Base-by-base conservation (phyloP, 495 filamentous ascomycete genomes). In the Oleoguttula mirabilis region DNA sequence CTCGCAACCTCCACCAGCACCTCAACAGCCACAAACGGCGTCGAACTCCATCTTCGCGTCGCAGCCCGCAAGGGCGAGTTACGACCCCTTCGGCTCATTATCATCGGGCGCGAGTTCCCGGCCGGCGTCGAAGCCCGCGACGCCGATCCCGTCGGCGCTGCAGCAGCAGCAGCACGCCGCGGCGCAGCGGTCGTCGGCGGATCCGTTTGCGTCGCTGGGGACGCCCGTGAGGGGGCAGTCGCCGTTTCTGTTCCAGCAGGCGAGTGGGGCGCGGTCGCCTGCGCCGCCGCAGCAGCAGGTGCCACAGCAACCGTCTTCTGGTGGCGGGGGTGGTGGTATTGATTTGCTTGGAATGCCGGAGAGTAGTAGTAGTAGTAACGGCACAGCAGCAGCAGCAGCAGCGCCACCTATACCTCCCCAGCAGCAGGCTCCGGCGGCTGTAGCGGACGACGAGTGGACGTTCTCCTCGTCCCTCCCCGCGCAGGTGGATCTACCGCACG, bases 391-490 rank as follows among this genome's bases (percentile, higher is more conserved):
- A n/a, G 54, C 42, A 45, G n/a, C n/a, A n/a, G n/a, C n/a, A n/a
- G n/a, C n/a, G n/a, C n/a, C n/a, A n/a, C n/a, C n/a, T n/a, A n/a
- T n/a, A n/a, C n/a, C 44, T 15, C 39, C 25, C 43, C 41, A 50
- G 42, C 55, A 40, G 53, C 61, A 62, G 23, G 41, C 54, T 20
- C 39, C 62, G 36, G 54, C 64, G 20, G 45, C 57, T 21, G n/a
- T n/a, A n/a, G 64, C 56, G 50, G 80, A 84, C 16, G 90, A 98
- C 48, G 90, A 98, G 52, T 98, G 90, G 90, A 76, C 77, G 25
- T 98, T 96, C 55, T 71, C 83, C 6, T 95, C 90, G 3, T 82
- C 90, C 0, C 65, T 96, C 2, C 87, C 87, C 0, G 75, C 80
- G 10, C 73, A 68, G 20, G n/a, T n/a, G n/a, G n/a, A n/a, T n/a